Base-by-base conservation (phyloP, 352 stramenopile genomes). In the Phytopythium delawarense region DNA sequence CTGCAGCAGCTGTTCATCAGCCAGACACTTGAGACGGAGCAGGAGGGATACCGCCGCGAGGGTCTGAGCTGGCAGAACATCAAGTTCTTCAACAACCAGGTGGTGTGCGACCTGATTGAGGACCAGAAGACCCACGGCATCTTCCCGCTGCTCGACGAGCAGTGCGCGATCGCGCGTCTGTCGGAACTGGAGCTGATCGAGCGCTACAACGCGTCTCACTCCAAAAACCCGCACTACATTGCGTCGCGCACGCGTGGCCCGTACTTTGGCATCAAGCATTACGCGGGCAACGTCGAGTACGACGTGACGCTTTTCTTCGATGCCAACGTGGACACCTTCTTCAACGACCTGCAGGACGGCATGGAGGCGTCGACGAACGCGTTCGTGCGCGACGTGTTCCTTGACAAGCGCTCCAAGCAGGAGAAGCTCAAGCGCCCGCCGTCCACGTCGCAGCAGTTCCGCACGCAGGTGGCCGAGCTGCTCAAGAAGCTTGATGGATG, bases 71-170 rank as follows among this genome's bases (percentile, higher is more conserved):
- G 81, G 83, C 71, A 89, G 63, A 79, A 81, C 52, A 82, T 94
- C 46, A 76, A 65, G 57, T 96, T 89, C 69, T 87, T 90, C 55
- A 94, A 96, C 74, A 96, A 96, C 74, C 87, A 96, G 66, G 76
- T 88, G 34, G 84, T 96, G 55, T 95, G 85, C 53, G 86, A 96
- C 63, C 63, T 97, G 60, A 96, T 97, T 35, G 89, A 97, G 62
- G 81, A 89, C 57, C 79, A 79, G 37, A 91, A 89, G 64, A 81
- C 82, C 56, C 79, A 91, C 50, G 86, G 86, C 44, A 90, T 95
- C 42, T 92, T 95, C 71, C 81, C 78, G 44, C 61, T 94, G 16
- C 69, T 95, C 35, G 83, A 95, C 63, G 86, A 95, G 55, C 78
- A 93, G 67, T 91, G 81, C 51, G 79, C 79, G 16, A 89, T 89